Base-by-base conservation (phyloP, 352 stramenopile species). In the Hyphochytrium catenoides region DNA sequence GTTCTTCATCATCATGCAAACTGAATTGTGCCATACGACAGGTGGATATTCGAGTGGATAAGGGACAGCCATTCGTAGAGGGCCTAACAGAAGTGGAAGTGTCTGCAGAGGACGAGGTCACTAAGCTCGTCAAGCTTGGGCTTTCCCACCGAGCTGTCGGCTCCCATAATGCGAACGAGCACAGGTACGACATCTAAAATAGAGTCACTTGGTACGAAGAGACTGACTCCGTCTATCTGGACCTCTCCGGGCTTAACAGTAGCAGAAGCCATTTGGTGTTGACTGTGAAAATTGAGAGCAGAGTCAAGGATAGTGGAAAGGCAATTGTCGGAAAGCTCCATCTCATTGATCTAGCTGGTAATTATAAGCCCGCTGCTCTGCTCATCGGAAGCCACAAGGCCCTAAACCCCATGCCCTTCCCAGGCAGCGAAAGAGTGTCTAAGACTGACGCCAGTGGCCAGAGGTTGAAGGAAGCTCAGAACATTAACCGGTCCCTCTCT, bases 401-500 rank as follows among this genome's bases (percentile, higher is more conserved):
- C n/a, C n/a, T n/a, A n/a, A n/a, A n/a, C n/a, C n/a, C n/a, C 15
- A 11, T 31, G 11, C 23, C 3, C 26, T 44, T 7, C 15, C n/a
- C 30, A 31, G 22, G 15, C 2, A 8, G 25, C 1, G n/a, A 30
- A 5, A 4, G 17, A 31, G 15, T 50, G 36, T 40, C 39, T 41
- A 86, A 88, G 48, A 94, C 74, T 2, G 74, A 74, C 18, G 73
- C 85, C 0, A 81, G 65, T 31, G 86, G 85, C 0, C 66, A 92
- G 20, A 58, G 82, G 3, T 51, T 95, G 1, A 94, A 94, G 52
- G 86, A 96, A 45, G 84, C 85, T 12, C 78, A 90, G 38, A 88
- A 77, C 46, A 97, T 96, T 55, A 97, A 96, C 50, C 70, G 76
- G 8, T 94, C 74, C 9, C 54, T 97, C 0, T 87, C 74, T 1